Percentiles rank a stretch among this genome's conserved stretches.
These are phyloP conservation scores for Dictyostelium brefeldianum DNA, from an alignment of 78 protist genomes.

Conservation along the genomic window DNA sequence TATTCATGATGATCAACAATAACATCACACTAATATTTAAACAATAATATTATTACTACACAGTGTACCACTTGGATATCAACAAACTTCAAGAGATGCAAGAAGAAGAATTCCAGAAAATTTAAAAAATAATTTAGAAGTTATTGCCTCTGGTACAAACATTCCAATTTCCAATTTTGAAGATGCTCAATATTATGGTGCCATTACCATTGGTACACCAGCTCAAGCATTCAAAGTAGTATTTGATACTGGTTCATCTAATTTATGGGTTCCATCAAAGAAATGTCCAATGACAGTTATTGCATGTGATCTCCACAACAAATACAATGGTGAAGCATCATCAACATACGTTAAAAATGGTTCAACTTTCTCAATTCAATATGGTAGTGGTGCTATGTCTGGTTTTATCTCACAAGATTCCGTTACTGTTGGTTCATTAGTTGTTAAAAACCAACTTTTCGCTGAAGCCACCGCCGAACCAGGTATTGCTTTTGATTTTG, in stretches of 20 bases:
- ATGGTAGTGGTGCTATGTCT: slow-evolving; percentile 95
- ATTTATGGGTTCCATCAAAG: slow-evolving; percentile 95
- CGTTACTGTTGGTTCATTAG: slow-evolving; percentile 90
- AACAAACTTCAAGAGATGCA: slow-evolving; percentile 28
- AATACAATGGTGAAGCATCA: slow-evolving; percentile 90
- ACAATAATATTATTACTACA: no score
- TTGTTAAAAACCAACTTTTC: slow-evolving; percentile 85
- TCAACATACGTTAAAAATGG: slow-evolving; percentile 92
- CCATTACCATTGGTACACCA: slow-evolving; percentile 97
- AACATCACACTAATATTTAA: no score
- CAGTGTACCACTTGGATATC: slow-evolving; percentile 64
- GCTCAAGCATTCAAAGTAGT: slow-evolving; percentile 95
- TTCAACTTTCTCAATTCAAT: slow-evolving; percentile 90
- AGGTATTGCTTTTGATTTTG: slow-evolving; percentile 94
- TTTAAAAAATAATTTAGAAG: slow-evolving; percentile 1
- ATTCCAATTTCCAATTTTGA: slow-evolving; percentile 71
- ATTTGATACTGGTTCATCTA: slow-evolving; percentile 98
- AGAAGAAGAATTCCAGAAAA: slow-evolving; percentile 62
- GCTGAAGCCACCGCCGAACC: slow-evolving; percentile 96
- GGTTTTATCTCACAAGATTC: slow-evolving; percentile 92
- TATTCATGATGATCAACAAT: no score
- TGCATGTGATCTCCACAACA: slow-evolving; percentile 90
- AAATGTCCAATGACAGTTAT: slow-evolving; percentile 76
- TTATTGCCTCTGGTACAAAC: slow-evolving; percentile 1
- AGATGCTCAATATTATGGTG: slow-evolving; percentile 97